Percentiles rank a stretch among this genome's conserved stretches.
These are phyloP conservation scores for Skeletonema costatum DNA, from an alignment of 108 stramenopile genomes.

Conservation along the genomic window DNA sequence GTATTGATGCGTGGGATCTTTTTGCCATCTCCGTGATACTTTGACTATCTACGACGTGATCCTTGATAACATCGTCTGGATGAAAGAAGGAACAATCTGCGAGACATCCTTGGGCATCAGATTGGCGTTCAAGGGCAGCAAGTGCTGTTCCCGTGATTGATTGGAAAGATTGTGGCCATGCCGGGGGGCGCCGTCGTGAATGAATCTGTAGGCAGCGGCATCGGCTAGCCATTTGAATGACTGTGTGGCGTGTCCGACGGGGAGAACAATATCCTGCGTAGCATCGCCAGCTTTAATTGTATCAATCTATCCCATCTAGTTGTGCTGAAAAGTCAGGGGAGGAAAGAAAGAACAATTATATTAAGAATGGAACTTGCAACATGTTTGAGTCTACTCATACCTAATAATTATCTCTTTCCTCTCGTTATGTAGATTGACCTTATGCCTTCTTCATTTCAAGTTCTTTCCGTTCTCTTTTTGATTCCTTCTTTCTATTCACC, in stretches of 20 bases:
- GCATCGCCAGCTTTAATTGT: neutral
- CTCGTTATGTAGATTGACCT: too few species aligned
- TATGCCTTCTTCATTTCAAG: too few species aligned
- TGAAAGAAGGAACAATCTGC: constrained; percentile 17
- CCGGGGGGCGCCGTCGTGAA: neutral
- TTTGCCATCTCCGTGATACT: neutral
- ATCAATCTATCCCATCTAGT: neutral
- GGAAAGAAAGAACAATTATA: too few species aligned
- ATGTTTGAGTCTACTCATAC: too few species aligned
- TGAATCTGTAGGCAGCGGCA: constrained; percentile 1
- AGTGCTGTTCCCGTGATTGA: neutral
- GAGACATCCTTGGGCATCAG: constrained; percentile 25
- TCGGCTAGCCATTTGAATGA: constrained; percentile 26
- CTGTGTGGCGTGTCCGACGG: constrained; percentile 11
- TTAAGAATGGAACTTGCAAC: too few species aligned
- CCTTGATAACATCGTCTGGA: constrained; percentile 20
- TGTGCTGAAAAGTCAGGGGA: too few species aligned
- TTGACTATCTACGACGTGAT: constrained; percentile 14
- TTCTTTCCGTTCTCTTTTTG: too few species aligned
- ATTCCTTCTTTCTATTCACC: too few species aligned
- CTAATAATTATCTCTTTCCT: too few species aligned
- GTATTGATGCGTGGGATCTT: too few species aligned
- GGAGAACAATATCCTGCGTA: constrained; percentile 9
- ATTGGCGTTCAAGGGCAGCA: neutral
- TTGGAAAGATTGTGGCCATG: neutral